These are phyloP conservation scores for Nothophoma quercina DNA, from an alignment of 2,329 filamentous ascomycete genomes.

Conservation along the genomic window DNA sequence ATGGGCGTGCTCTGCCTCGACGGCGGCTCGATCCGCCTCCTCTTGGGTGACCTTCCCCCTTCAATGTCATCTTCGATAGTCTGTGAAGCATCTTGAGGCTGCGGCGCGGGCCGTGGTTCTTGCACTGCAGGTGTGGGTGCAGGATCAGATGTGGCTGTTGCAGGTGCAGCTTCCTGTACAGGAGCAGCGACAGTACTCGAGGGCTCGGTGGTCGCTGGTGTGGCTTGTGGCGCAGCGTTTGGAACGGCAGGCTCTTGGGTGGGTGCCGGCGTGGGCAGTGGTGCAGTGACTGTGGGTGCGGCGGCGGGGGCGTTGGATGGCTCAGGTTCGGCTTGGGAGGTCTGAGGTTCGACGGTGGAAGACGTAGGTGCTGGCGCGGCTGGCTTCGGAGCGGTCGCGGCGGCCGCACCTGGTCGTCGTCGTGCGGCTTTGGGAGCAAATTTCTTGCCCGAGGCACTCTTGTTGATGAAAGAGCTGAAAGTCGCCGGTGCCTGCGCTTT, in stretches of 20 bases:
- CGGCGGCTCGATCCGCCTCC: slow-evolving; percentile 27
- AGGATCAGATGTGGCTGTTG: neutral
- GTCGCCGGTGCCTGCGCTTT: slow-evolving; percentile 30
- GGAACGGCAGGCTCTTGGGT: slow-evolving; percentile 30
- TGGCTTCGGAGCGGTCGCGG: slow-evolving; percentile 24
- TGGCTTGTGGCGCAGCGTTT: slow-evolving; percentile 10
- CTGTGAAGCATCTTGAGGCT: slow-evolving; percentile 2
- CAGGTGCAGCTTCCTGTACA: neutral
- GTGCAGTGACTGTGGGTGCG: slow-evolving; percentile 18
- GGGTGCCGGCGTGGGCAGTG: slow-evolving; percentile 34
- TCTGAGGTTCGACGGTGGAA: slow-evolving; percentile 19
- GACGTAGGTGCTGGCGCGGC: slow-evolving; percentile 21
- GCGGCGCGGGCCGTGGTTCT: neutral
- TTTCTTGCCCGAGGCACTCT: slow-evolving; percentile 56
- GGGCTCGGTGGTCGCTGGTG: neutral
- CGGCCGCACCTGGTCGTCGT: slow-evolving; percentile 50
- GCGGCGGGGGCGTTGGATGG: neutral
- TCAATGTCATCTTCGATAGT: slow-evolving; percentile 19
- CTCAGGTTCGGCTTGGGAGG: slow-evolving; percentile 14
- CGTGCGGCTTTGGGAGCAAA: slow-evolving; percentile 57
- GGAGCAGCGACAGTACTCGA: neutral
- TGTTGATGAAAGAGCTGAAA: slow-evolving; percentile 44
- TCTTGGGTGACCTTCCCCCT: slow-evolving; percentile 30
- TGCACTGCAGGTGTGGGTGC: slow-evolving; percentile 3
- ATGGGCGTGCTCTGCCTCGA: slow-evolving; percentile 1